phyloP scores from a whole-genome alignment of 768 basidiomycete species.

The Suillus plorans region DNA sequence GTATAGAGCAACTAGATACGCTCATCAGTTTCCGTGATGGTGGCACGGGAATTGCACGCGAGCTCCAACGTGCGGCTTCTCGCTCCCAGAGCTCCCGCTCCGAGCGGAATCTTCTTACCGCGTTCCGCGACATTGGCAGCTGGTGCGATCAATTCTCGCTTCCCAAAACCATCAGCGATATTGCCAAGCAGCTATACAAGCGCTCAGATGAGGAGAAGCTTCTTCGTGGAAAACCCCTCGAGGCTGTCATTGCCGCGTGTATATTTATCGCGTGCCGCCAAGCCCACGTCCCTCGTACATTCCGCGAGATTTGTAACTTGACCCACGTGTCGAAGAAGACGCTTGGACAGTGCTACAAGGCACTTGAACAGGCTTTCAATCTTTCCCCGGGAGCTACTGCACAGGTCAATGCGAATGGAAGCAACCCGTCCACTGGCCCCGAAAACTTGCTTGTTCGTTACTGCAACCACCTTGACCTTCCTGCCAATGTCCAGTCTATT shows the following conservation, averaged over 20 bases:
- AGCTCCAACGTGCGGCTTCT: conserved; percentile 89
- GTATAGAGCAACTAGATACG: conserved; percentile 92
- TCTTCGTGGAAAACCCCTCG: conserved; percentile 85
- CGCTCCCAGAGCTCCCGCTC: conserved; percentile 76
- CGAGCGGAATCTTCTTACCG: conserved; percentile 82
- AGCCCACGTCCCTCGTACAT: conserved; percentile 93
- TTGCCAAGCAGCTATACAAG: conserved; percentile 96
- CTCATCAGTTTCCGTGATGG: conserved; percentile 95
- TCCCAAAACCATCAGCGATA: conserved; percentile 91
- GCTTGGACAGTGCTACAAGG: conserved; percentile 91
- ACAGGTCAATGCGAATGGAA: conserved; percentile 33
- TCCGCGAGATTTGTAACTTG: conserved; percentile 92
- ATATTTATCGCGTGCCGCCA: conserved; percentile 97
- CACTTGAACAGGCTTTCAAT: conserved; percentile 86
- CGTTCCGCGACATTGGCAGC: conserved; percentile 87
- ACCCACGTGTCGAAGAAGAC: conserved; percentile 95
- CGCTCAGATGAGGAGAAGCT: conserved; percentile 95
- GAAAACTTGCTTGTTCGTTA: conserved; percentile 91
- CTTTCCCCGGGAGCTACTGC: conserved; percentile 79
- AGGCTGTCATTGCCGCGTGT: conserved; percentile 95
- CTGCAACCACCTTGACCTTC: conserved; percentile 89
- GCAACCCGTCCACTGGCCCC: conserved; percentile 60
- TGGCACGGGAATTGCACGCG: conserved; percentile 87
- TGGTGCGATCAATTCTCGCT: conserved; percentile 97
- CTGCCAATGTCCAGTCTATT: conserved; percentile 78